These are phyloP conservation scores for Heteromeles arbutifolia DNA, from an alignment of 306 rosid genomes.

Conservation along the genomic window DNA sequence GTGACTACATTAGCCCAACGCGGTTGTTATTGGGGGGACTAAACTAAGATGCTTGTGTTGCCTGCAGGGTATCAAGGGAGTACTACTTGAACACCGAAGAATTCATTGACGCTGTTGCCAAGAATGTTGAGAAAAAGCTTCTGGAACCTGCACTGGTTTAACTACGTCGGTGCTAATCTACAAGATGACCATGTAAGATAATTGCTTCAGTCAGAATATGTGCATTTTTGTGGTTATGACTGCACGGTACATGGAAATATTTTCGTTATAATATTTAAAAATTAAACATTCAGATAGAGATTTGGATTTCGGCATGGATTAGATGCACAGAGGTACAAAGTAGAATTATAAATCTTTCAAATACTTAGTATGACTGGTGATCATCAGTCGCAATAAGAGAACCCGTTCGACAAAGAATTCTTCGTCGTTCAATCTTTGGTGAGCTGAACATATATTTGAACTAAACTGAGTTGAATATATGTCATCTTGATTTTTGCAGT, in stretches of 20 bases:
- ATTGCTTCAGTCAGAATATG: not conserved
- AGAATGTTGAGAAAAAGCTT: constrained; percentile 55
- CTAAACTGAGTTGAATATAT: not conserved
- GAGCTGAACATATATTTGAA: not conserved
- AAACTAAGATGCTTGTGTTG: constrained; percentile 1
- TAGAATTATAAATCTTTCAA: not conserved
- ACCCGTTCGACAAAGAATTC: not conserved
- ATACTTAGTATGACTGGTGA: not conserved
- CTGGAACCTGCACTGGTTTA: constrained; percentile 34
- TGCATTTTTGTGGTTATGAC: not conserved
- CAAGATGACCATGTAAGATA: not conserved
- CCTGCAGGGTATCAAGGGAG: constrained; percentile 75
- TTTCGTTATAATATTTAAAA: not conserved
- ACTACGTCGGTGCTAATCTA: not conserved
- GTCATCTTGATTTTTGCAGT: no score
- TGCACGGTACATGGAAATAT: not conserved
- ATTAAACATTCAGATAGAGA: not conserved
- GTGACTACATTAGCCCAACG: not conserved
- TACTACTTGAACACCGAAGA: constrained; percentile 78
- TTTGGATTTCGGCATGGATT: not conserved
- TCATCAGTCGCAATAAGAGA: not conserved
- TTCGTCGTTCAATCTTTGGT: not conserved
- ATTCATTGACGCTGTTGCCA: constrained; percentile 73
- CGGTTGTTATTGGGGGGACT: not conserved
- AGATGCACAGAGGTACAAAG: not conserved